Conservation (phyloP, 257 asterid genomes). For the Solanum dulcamara region DNA sequence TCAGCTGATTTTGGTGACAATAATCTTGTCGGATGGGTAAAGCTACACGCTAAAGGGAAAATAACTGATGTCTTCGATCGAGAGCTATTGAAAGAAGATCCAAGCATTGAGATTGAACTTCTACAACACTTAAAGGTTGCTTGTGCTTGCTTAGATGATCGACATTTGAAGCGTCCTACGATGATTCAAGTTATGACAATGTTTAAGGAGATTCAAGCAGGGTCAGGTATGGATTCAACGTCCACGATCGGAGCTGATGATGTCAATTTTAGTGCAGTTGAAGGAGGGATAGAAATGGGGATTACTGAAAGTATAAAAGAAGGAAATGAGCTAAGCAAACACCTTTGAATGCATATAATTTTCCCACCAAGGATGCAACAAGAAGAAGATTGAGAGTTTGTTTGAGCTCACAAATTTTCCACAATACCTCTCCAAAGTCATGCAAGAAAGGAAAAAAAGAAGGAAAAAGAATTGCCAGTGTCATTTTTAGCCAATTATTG, state of each 20-base stretch:
- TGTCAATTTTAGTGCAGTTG: slow-evolving; percentile 27
- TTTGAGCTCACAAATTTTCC: not conserved
- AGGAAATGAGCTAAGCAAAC: slow-evolving; percentile 63
- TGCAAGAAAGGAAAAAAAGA: not conserved
- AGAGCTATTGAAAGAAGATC: slow-evolving; percentile 54
- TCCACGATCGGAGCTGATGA: slow-evolving; percentile 44
- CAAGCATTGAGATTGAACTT: slow-evolving; percentile 62
- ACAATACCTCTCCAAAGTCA: too few species aligned
- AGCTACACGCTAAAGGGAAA: slow-evolving; percentile 47
- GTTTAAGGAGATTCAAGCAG: slow-evolving; percentile 86
- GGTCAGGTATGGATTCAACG: slow-evolving; percentile 47
- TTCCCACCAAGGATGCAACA: too few species aligned
- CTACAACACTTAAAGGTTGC: slow-evolving; percentile 69
- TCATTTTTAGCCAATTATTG: slow-evolving; percentile 26
- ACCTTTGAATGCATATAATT: slow-evolving; percentile 27
- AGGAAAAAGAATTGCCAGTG: not conserved
- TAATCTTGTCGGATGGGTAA: slow-evolving; percentile 93
- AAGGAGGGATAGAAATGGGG: slow-evolving; percentile 71
- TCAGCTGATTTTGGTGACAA: slow-evolving; percentile 88
- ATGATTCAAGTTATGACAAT: slow-evolving; percentile 77
- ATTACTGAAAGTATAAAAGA: slow-evolving; percentile 77
- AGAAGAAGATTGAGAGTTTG: not conserved
- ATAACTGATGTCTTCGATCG: slow-evolving; percentile 69
- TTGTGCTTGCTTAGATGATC: slow-evolving; percentile 68
- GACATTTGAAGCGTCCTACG: slow-evolving; percentile 74